Evolutionary conservation across 1,284 basidiomycete species (phyloP).

Genomic region (Cystobasidium sp.): DNA sequence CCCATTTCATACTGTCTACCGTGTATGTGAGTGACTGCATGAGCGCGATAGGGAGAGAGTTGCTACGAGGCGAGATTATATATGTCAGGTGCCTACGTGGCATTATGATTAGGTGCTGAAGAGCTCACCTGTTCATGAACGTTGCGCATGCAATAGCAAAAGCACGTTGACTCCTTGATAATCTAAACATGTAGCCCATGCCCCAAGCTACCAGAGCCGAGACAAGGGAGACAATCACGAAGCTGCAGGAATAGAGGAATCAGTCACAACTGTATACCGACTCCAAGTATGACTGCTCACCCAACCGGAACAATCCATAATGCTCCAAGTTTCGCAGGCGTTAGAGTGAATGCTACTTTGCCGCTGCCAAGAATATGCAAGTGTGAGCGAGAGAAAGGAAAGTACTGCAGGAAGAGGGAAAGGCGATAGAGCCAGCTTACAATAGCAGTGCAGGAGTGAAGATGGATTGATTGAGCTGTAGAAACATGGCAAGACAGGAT

Average conservation of each 20-base stretch:
- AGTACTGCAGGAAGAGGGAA: not conserved
- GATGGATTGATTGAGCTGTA: slow-evolving; percentile 50
- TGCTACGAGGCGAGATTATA: slow-evolving; percentile 47
- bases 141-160: slow-evolving; percentile 56
- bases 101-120: too few relatives aligned
- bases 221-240: slow-evolving; percentile 57
- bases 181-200: slow-evolving; percentile 54
- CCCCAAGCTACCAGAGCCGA: slow-evolving; percentile 55
- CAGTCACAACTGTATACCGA: not conserved
- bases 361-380: slow-evolving; percentile 54
- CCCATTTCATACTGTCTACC: slow-evolving; percentile 53
- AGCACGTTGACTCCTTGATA: slow-evolving; percentile 56
- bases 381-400: not conserved
- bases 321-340: slow-evolving; percentile 57
- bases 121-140: slow-evolving; percentile 47
- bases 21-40: slow-evolving; percentile 59
- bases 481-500: slow-evolving; percentile 47
- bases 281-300: not conserved
- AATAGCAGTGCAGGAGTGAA: slow-evolving; percentile 51
- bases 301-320: slow-evolving; percentile 52
- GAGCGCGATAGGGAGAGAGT: slow-evolving; percentile 59
- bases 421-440: not conserved
- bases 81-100: not conserved
- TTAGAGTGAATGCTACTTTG: slow-evolving; percentile 60
- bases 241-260: slow-evolving; percentile 57